phyloP scores from a whole-genome alignment of 164 flowering plant genomes.

The Nelumbo lutea region DNA sequence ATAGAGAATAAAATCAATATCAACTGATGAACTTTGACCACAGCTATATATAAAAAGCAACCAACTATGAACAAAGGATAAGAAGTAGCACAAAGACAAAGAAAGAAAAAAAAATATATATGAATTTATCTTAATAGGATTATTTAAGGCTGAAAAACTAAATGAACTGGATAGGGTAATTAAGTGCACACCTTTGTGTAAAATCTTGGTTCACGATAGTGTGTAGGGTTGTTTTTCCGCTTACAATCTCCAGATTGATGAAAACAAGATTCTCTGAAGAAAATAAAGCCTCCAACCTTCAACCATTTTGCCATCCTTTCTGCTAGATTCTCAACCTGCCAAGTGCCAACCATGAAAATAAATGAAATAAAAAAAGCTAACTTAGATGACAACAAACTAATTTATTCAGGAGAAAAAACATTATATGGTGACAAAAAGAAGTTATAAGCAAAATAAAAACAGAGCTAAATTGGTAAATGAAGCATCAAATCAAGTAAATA shows the following conservation, averaged over 20 bases:
- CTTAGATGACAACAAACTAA: no score
- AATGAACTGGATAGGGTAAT: neutral
- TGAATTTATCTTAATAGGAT: no score
- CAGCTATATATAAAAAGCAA: neutral
- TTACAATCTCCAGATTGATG: slow-evolving; percentile 90
- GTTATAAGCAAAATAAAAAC: no score
- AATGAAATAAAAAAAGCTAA: neutral
- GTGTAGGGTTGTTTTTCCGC: slow-evolving; percentile 78
- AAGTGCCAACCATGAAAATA: slow-evolving; percentile 7
- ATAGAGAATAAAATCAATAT: no score
- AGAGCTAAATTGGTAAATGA: neutral
- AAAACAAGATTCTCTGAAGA: slow-evolving; percentile 93
- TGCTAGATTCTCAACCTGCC: slow-evolving; percentile 67
- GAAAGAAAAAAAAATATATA: no score
- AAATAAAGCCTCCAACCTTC: slow-evolving; percentile 84
- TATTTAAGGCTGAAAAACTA: neutral
- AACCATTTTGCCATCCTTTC: slow-evolving; percentile 82
- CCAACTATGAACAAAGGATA: neutral
- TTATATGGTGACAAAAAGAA: neutral
- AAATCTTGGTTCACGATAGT: slow-evolving; percentile 88
- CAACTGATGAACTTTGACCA: neutral
- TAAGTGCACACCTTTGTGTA: slow-evolving; percentile 72
- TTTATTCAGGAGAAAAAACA: neutral
- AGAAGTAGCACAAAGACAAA: neutral
- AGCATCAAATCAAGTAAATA: neutral